A percentile compares a stretch with the other conserved stretches of the same genome.
Conservation (phyloP, 2,329 filamentous ascomycete species). For the Stagonosporopsis cucurbitacearum region DNA sequence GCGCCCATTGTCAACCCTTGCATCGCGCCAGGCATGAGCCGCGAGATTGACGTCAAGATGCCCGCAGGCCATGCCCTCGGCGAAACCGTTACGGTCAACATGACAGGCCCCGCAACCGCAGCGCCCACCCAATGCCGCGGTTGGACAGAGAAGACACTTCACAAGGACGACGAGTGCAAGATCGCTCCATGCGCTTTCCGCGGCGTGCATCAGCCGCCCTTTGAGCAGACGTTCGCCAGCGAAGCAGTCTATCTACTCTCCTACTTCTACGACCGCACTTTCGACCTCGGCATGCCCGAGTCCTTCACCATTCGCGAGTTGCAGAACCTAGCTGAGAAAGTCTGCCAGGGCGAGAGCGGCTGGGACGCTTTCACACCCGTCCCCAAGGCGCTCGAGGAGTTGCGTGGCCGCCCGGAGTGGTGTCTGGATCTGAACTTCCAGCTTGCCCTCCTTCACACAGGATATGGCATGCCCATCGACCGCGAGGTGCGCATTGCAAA, state of each 20-base stretch:
- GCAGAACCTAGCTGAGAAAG: constrained; percentile 80
- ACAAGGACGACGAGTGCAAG: constrained; percentile 82
- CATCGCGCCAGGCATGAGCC: constrained; percentile 79
- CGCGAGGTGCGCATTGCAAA: constrained; percentile 97
- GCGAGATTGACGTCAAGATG: constrained; percentile 75
- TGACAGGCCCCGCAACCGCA: constrained; percentile 80
- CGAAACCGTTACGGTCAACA: constrained; percentile 73
- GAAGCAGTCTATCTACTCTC: constrained; percentile 97
- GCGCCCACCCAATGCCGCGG: constrained; percentile 87
- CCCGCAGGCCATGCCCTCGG: constrained; percentile 71
- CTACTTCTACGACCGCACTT: constrained; percentile 96
- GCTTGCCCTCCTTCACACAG: constrained; percentile 88
- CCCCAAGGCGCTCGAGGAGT: constrained; percentile 78
- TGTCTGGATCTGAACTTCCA: constrained; percentile 98
- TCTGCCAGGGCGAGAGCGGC: constrained; percentile 76
- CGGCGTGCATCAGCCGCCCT: constrained; percentile 89
- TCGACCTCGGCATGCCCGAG: constrained; percentile 96
- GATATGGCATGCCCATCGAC: constrained; percentile 97
- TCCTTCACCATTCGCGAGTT: constrained; percentile 92
- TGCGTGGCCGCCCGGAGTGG: constrained; percentile 82
- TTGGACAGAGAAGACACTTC: constrained; percentile 86
- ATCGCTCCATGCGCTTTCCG: constrained; percentile 98
- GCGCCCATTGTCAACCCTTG: constrained; percentile 82
- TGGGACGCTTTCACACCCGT: constrained; percentile 85
- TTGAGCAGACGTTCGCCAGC: constrained; percentile 87